Evolutionary conservation across 2,329 filamentous ascomycete genomes (phyloP).

Genomic region (Curvularia spicifera): DNA sequence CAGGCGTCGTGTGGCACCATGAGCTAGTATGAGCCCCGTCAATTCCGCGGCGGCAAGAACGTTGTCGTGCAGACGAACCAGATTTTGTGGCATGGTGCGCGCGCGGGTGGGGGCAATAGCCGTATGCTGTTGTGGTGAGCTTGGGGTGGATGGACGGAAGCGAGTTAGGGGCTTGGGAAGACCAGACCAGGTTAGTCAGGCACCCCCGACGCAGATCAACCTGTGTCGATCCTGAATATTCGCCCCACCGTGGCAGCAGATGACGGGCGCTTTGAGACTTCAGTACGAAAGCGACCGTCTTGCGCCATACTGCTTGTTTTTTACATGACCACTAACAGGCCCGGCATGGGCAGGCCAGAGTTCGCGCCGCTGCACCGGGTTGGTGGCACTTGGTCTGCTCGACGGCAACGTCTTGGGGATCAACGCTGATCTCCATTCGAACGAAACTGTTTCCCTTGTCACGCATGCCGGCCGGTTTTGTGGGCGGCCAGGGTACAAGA

Average conservation of each 20-base stretch:
- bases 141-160: constrained; percentile 6
- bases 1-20: constrained; percentile 17
- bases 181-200: constrained; percentile 39
- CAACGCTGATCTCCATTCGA: constrained; percentile 7
- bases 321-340: constrained; percentile 2
- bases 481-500: constrained; percentile 3
- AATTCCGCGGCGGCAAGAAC: constrained; percentile 26
- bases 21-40: constrained; percentile 30
- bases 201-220: constrained; percentile 28
- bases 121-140: constrained; percentile 24
- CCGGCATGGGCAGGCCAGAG: neutral
- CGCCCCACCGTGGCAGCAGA: constrained; percentile 27
- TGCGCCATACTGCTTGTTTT: constrained; percentile 4
- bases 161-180: constrained; percentile 21
- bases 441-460: constrained; percentile 3
- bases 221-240: constrained; percentile 20
- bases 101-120: constrained; percentile 25
- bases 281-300: constrained; percentile 2
- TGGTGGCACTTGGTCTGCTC: constrained; percentile 9
- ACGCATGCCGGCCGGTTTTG: constrained; percentile 9
- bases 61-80: constrained; percentile 34
- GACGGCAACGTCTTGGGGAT: neutral
- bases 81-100: constrained; percentile 20
- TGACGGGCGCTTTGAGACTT: constrained; percentile 13
- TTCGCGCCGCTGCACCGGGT: constrained; percentile 7